Percentiles rank a stretch among this genome's conserved stretches.
phyloP scores from a whole-genome alignment of 441 rosid genomes.

The Brassica balearica region DNA sequence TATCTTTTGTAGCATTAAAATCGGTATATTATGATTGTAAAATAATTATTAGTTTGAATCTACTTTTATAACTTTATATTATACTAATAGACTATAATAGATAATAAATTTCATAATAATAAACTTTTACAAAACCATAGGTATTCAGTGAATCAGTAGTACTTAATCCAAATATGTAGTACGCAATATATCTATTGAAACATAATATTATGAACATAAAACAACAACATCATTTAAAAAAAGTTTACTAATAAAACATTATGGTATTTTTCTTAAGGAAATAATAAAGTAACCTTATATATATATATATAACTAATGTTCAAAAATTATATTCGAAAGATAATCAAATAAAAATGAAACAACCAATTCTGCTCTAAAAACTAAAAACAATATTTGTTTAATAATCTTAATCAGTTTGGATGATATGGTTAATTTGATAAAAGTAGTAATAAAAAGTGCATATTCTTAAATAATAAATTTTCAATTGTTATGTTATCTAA shows the following conservation, averaged over 20 bases:
- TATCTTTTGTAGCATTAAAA: no score
- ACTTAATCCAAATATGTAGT: neutral
- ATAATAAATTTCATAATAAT: neutral
- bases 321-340: neutral
- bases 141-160: neutral
- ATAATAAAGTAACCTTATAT: no score
- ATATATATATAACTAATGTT: no score
- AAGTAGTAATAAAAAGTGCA: neutral
- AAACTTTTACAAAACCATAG: no score
- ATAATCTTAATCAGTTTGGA: neutral
- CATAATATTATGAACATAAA: neutral
- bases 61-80: neutral
- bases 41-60: neutral
- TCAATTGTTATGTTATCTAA: no score
- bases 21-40: neutral
- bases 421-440: neutral
- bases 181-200: neutral
- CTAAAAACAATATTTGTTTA: neutral
- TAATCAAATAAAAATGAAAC: neutral
- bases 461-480: neutral
- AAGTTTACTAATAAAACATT: neutral
- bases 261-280: no score
- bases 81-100: neutral
- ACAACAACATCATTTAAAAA: neutral
- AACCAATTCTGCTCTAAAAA: neutral